Evolutionary conservation across 2,329 filamentous ascomycete genomes (phyloP).

Genomic region (Mycogone perniciosa): DNA sequence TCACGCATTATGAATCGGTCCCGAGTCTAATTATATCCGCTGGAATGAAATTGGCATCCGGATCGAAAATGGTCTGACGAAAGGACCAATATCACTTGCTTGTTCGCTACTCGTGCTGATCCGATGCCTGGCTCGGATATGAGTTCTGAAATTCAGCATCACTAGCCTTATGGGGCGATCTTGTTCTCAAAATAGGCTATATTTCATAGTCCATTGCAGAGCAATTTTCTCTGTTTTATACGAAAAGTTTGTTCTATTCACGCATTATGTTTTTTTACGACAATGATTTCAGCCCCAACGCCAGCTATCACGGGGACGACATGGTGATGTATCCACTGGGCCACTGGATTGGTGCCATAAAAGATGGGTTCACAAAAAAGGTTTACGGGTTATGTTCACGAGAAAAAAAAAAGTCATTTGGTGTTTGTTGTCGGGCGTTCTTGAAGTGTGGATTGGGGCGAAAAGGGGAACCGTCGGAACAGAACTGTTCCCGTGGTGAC

Average conservation of each 20-base stretch:
- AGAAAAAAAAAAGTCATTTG: not conserved
- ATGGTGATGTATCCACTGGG: slow-evolving; percentile 10
- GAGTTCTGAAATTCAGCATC: too few species aligned
- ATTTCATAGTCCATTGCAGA: too few species aligned
- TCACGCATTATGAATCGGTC: not conserved
- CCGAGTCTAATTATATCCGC: not conserved
- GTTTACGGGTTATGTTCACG: not conserved
- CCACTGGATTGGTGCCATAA: slow-evolving; percentile 10
- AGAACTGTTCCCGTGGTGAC: not conserved
- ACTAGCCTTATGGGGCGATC: too few species aligned
- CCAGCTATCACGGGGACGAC: not conserved
- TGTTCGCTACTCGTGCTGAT: too few species aligned
- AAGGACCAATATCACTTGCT: not conserved
- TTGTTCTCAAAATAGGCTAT: too few species aligned
- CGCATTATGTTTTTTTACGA: too few species aligned
- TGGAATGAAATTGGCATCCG: not conserved
- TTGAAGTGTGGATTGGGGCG: not conserved
- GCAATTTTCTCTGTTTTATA: too few species aligned
- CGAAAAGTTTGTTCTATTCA: too few species aligned
- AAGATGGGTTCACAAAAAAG: not conserved
- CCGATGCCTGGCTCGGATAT: too few species aligned
- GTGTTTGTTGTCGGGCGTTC: not conserved
- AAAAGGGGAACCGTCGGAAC: not conserved
- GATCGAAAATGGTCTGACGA: not conserved
- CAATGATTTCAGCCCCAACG: too few species aligned